Base-by-base conservation (phyloP, 805 yeast genomes). In the Candida dajiaensis region DNA sequence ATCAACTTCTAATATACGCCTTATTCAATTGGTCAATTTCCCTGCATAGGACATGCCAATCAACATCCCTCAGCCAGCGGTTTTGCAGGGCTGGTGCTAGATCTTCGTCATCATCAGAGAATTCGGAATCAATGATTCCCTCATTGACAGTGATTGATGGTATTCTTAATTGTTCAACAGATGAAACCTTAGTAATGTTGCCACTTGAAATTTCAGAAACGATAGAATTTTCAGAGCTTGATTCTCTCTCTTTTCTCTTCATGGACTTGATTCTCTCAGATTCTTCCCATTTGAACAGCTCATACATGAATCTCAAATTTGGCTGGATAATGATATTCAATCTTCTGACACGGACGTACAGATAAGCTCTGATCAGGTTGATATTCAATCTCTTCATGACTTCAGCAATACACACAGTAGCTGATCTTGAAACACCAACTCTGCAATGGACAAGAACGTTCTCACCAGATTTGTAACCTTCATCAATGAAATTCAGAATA, bases 241-340 rank as follows among this genome's bases (percentile, higher is more conserved):
- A 21, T 16, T 33, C 43, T 5, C 11, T n/a, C 15, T 26, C 16
- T 11, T 18, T 19, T 22, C 43, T 35, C 15, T 44, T 41, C 31
- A 38, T 45, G n/a, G 23, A 31, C n/a, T 36, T 44, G 21, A 50
- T 36, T 38, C 58, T 52, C 31, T 52, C 56, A 40, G 48, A 47
- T 46, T 71, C 75, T 39, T 79, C 85, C 81, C 81, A 78, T 62
- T 82, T 83, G 63, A 88, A 79, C 50, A 92, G 70, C 59, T 90
- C 97, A 64, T 89, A 92, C 89, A 89, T 85, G 61, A 92, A 83
- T 62, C 92, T 78, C 61, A 92, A 70, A 62, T 89, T 92, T 13
- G 98, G 98, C 65, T 92, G 98, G 52, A 92, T 92, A 28, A 92
- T 88, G 48, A 92, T 90, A 63, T 92, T 92, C 58, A 92, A 73